Evolutionary conservation across 169 alveolate genomes (phyloP).

Genomic region (Eimeria falciformis): DNA sequence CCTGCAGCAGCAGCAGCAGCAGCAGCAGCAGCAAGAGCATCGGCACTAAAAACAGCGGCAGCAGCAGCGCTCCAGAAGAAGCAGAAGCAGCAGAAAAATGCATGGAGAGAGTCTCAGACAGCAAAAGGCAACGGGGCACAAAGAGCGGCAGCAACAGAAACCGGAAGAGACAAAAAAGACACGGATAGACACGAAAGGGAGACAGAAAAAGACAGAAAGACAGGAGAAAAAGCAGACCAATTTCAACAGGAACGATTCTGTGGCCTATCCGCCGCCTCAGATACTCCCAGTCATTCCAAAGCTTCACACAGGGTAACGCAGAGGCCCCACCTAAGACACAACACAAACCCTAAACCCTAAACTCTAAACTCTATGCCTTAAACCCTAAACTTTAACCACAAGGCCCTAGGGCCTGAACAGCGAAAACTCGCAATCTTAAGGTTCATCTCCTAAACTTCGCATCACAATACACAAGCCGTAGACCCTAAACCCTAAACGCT

Average conservation of each 20-base stretch:
- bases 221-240: neutral
- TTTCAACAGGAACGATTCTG: neutral
- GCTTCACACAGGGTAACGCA: neutral
- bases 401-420: neutral
- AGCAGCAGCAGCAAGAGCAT: conserved; percentile 26
- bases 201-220: neutral
- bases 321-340: neutral
- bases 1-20: conserved; percentile 73
- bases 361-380: conserved; percentile 2
- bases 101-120: neutral
- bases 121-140: too few species aligned
- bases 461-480: too few species aligned
- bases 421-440: neutral
- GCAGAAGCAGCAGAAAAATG: neutral
- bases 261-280: conserved; percentile 17
- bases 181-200: neutral
- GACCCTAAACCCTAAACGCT: conserved; percentile 44
- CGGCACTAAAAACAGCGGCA: conserved; percentile 59
- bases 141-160: neutral
- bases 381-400: conserved; percentile 3
- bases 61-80: neutral
- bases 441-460: too few species aligned
- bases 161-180: neutral
- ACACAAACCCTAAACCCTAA: too few species aligned
- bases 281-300: neutral